Percentiles rank a stretch among this genome's conserved stretches.
Conservation (phyloP, 2,329 filamentous ascomycete genomes). For the Tolypocladium tropicale region DNA sequence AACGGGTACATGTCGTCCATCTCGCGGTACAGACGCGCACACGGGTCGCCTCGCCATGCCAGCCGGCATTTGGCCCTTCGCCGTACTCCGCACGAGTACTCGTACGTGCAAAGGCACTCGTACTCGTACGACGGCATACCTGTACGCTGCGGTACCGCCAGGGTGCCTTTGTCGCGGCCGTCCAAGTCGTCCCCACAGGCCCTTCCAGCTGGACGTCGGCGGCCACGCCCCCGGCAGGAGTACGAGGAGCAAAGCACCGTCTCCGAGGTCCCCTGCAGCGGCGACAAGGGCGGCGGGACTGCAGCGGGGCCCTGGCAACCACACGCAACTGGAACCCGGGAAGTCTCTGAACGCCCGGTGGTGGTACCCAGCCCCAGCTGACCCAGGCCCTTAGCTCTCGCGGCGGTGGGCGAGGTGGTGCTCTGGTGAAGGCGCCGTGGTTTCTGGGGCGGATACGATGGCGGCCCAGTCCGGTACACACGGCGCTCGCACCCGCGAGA, state of each 20-base stretch:
- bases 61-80: background rate
- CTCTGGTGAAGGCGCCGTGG: background rate
- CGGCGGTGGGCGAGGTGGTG: background rate
- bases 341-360: background rate
- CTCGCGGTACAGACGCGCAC: background rate
- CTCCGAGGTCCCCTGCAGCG: background rate
- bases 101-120: too few relatives aligned
- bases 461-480: background rate
- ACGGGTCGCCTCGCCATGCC: background rate
- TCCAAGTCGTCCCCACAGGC: background rate
- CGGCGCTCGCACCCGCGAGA: background rate
- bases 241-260: background rate
- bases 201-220: background rate
- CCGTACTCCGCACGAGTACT: too few relatives aligned
- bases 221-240: background rate
- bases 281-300: background rate
- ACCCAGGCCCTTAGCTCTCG: background rate
- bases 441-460: background rate
- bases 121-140: too few relatives aligned
- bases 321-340: background rate
- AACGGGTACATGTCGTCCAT: background rate
- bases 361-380: background rate
- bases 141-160: background rate
- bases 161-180: background rate
- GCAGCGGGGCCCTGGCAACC: background rate